Evolutionary conservation across 306 rosid genomes (phyloP).

Genomic region (Carpinus fangiana): DNA sequence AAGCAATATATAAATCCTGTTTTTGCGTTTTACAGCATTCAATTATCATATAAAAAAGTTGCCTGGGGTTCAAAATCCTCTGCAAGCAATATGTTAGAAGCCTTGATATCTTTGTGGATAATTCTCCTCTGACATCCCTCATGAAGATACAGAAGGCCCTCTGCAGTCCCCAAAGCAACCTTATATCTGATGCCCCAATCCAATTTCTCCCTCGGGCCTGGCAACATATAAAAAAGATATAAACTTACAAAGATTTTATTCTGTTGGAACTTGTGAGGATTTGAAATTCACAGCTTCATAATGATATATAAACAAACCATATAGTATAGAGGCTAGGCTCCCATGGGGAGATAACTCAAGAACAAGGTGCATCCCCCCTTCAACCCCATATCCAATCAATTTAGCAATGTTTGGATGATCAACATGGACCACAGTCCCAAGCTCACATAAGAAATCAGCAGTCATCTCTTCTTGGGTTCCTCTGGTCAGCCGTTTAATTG

Average conservation of each 20-base stretch:
- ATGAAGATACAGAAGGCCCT: slow-evolving; percentile 87
- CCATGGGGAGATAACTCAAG: slow-evolving; percentile 96
- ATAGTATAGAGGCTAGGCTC: slow-evolving; percentile 79
- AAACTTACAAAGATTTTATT: slow-evolving; percentile 6
- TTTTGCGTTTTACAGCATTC: neutral
- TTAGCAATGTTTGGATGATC: slow-evolving; percentile 94
- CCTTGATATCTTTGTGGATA: slow-evolving; percentile 94
- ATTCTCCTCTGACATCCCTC: slow-evolving; percentile 95
- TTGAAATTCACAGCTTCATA: slow-evolving; percentile 16
- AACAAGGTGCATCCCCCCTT: slow-evolving; percentile 98
- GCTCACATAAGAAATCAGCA: slow-evolving; percentile 95
- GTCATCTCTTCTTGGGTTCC: slow-evolving; percentile 95
- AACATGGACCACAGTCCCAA: slow-evolving; percentile 91
- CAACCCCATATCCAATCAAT: slow-evolving; percentile 93
- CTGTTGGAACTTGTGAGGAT: slow-evolving; percentile 9
- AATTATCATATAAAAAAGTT: slow-evolving; percentile 17
- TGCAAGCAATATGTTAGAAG: slow-evolving; percentile 84
- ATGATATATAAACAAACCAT: slow-evolving; percentile 52
- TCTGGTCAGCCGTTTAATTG: slow-evolving; percentile 72
- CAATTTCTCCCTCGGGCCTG: slow-evolving; percentile 82
- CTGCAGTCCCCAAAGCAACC: slow-evolving; percentile 81
- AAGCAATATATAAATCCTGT: too few species aligned
- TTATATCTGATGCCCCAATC: slow-evolving; percentile 74
- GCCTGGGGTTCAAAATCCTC: slow-evolving; percentile 98
- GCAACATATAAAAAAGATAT: slow-evolving; percentile 10